phyloP scores from a whole-genome alignment of 2,329 filamentous ascomycete species.

The Xylaria sp. region DNA sequence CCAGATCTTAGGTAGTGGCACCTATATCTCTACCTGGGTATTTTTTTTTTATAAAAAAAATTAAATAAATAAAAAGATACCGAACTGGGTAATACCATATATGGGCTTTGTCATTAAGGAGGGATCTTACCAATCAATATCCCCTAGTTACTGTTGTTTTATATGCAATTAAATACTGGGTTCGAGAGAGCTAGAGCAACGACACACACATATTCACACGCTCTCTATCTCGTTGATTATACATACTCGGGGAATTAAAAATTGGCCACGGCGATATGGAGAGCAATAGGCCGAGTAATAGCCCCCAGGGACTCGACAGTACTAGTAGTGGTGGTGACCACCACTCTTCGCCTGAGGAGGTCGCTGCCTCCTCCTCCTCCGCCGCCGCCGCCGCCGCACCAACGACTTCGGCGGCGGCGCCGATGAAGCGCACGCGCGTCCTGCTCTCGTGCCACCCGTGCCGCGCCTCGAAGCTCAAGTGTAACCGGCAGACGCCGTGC shows the following conservation, averaged over 20 bases:
- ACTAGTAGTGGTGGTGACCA: slow-evolving; percentile 20
- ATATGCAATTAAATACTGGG: too few relatives aligned
- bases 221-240: background rate
- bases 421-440: slow-evolving; percentile 58
- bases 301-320: slow-evolving; percentile 20
- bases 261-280: slow-evolving; percentile 18
- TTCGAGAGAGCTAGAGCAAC: background rate
- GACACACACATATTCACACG: too few relatives aligned
- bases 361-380: too few relatives aligned
- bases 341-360: slow-evolving; percentile 11
- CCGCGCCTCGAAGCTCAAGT: slow-evolving; percentile 65
- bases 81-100: background rate
- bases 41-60: too few relatives aligned
- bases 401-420: slow-evolving; percentile 9
- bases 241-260: background rate
- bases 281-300: background rate
- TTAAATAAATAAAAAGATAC: too few relatives aligned
- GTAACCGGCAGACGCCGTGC: slow-evolving; percentile 64
- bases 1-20: too few relatives aligned
- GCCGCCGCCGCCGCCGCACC: background rate
- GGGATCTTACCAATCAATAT: too few relatives aligned
- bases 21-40: too few relatives aligned
- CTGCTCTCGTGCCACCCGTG: slow-evolving; percentile 64
- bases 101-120: background rate
- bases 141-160: too few relatives aligned